A percentile compares a stretch with the other conserved stretches of the same genome.
Conservation (phyloP, 345 rosid genomes). For the Bruguiera parviflora region DNA sequence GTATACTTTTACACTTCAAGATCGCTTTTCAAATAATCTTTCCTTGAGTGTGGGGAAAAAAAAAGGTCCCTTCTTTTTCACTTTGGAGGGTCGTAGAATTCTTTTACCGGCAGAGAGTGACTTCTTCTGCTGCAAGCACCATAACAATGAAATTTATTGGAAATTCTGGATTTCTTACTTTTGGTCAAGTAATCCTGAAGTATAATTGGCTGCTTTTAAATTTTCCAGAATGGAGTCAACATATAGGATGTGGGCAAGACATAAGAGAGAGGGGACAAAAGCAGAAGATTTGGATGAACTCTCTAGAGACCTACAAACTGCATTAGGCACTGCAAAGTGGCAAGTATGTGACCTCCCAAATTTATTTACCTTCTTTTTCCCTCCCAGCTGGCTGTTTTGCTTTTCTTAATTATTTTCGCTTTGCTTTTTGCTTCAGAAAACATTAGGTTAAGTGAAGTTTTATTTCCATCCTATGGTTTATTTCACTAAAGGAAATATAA, state of each 20-base stretch:
- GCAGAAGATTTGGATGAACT: constrained; percentile 42
- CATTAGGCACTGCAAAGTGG: constrained; percentile 91
- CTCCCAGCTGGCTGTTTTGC: too few species aligned
- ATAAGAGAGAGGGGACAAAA: constrained; percentile 40
- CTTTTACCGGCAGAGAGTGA: neutral
- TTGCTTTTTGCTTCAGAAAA: too few species aligned
- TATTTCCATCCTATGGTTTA: neutral
- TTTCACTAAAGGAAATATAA: too few species aligned
- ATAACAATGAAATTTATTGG: too few species aligned
- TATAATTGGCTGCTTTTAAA: neutral
- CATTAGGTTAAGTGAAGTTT: too few species aligned
- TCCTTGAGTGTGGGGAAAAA: neutral
- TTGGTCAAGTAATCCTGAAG: neutral
- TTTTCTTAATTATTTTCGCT: too few species aligned
- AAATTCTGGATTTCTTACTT: neutral
- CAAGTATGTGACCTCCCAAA: constrained; percentile 43
- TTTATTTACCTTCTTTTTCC: neutral
- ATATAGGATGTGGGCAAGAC: constrained; percentile 65
- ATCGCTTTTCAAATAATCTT: neutral
- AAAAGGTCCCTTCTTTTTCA: neutral
- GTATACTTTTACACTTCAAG: too few species aligned
- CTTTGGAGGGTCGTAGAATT: neutral
- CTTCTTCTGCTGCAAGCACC: too few species aligned
- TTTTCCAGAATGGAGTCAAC: constrained; percentile 78
- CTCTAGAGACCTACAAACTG: constrained; percentile 68